Base-by-base conservation (phyloP, 2,329 filamentous ascomycete genomes). In the Penicillium italicum region DNA sequence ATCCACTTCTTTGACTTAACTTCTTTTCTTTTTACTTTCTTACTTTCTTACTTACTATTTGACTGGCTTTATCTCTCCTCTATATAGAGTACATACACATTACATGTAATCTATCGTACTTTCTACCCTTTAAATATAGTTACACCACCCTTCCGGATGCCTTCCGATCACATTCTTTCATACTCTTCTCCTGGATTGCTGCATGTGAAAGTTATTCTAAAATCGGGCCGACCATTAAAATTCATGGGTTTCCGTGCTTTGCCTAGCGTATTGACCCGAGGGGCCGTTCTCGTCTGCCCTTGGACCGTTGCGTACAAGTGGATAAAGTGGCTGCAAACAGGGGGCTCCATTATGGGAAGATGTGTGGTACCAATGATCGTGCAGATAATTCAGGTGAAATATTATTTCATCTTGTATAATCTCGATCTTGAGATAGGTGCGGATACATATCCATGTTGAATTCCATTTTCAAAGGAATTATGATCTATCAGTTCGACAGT, bases 321-420 rank as follows among this genome's bases (percentile, higher is more conserved):
- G 53, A 28, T 26, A 51, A 22, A 11, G 28, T 52, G 40, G 40
- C 55, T 57, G 56, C 56, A 55, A 58, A 50, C 56, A 53, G 49
- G 38, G 38, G 48, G 43, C 47, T 55, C 46, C 24, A 51, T 33
- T 30, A 20, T 44, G n/a, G 43, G 20, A 33, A 20, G 16, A 37
- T 36, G 4, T 16, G 22, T n/a, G 18, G 34, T 50, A 31, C 36
- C 36, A 50, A 42, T 50, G 47, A 50, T 42, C 36, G 14, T 33
- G 30, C 14, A 24, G 43, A 11, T 33, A 34, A 45, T 33, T 22
- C 3, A 26, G 24, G 7, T 28, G 9, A 4, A 31, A 45, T 31
- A 33, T 31, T 22, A n/a, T 33, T 44, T 12, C n/a, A 30, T 16
- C 18, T 38, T n/a, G n/a, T n/a, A 12, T n/a, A 12, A 40, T 18